Evolutionary conservation across 495 filamentous ascomycete species (phyloP).

Genomic region (Elaphomyces granulatus): DNA sequence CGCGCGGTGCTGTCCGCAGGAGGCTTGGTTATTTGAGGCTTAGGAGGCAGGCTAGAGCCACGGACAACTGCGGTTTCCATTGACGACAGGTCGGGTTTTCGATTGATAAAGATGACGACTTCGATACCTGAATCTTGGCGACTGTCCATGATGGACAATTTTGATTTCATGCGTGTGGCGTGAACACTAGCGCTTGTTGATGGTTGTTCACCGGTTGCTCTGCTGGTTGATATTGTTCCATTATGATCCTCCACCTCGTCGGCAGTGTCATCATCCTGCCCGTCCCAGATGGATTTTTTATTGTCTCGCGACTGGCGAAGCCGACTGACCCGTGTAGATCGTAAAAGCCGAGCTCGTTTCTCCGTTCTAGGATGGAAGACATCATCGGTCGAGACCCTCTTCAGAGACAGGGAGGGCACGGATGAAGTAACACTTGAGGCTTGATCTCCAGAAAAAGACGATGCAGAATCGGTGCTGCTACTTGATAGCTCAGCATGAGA

Average conservation of each 20-base stretch:
- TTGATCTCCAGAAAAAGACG: slow-evolving; percentile 8
- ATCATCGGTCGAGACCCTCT: slow-evolving; percentile 7
- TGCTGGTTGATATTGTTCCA: background rate
- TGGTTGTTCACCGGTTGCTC: background rate
- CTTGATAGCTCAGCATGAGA: slow-evolving; percentile 10
- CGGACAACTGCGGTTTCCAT: background rate
- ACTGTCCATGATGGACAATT: background rate
- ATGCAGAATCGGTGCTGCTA: slow-evolving; percentile 11
- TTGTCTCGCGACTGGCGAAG: too few relatives aligned
- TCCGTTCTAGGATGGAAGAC: background rate
- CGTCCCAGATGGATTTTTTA: background rate
- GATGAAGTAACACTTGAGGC: slow-evolving; percentile 23
- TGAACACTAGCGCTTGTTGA: slow-evolving; percentile 1
- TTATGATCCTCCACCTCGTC: background rate
- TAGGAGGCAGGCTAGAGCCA: background rate
- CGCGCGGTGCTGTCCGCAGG: slow-evolving; percentile 3
- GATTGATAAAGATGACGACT: background rate
- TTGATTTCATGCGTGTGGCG: background rate
- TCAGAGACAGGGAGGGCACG: slow-evolving; percentile 16
- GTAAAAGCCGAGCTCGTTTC: slow-evolving; percentile 2
- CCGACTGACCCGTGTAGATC: slow-evolving; percentile 2
- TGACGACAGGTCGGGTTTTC: background rate
- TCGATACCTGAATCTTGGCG: background rate
- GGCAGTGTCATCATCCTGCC: background rate
- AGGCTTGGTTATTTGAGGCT: background rate